These are phyloP conservation scores for Phyllostachys edulis DNA, from an alignment of 176 grass and related monocot species.

Conservation along the genomic window DNA sequence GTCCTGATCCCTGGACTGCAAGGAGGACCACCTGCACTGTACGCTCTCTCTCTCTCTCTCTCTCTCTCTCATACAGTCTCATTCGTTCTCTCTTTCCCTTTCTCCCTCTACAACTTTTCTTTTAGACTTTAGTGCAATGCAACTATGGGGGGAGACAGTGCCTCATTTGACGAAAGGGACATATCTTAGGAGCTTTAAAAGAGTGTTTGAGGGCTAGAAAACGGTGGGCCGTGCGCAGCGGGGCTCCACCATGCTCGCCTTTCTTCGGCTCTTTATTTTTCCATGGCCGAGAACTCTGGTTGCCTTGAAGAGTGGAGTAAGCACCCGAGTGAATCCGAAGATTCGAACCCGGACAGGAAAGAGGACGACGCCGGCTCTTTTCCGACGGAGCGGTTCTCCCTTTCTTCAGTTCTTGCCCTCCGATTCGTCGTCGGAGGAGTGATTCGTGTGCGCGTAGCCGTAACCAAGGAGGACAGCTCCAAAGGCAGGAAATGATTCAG, in stretches of 20 bases:
- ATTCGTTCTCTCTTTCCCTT: neutral
- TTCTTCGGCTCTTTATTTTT: neutral
- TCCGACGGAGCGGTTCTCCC: too few relatives aligned
- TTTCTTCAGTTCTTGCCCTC: neutral
- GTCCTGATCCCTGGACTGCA: slow-evolving; percentile 16
- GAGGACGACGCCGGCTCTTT: too few relatives aligned
- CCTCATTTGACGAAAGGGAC: slow-evolving; percentile 55
- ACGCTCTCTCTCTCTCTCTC: neutral
- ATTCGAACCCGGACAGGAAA: too few relatives aligned
- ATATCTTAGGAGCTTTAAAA: slow-evolving; percentile 7
- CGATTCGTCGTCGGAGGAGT: neutral
- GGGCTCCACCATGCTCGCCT: neutral
- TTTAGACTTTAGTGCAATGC: neutral
- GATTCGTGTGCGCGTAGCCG: neutral
- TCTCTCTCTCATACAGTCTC: neutral
- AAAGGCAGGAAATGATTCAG: neutral
- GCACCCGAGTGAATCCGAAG: too few relatives aligned
- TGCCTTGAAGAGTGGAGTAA: too few relatives aligned
- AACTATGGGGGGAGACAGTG: neutral
- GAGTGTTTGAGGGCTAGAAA: neutral
- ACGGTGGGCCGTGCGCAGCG: neutral
- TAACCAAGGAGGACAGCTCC: neutral
- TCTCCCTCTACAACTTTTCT: neutral
- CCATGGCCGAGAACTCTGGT: too few relatives aligned
- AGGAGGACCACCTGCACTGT: slow-evolving; percentile 32